Evolutionary conservation across 1,284 basidiomycete genomes (phyloP), one percentile per base, ranked within the genome.

Genomic region (Coriolopsis trogii): DNA sequence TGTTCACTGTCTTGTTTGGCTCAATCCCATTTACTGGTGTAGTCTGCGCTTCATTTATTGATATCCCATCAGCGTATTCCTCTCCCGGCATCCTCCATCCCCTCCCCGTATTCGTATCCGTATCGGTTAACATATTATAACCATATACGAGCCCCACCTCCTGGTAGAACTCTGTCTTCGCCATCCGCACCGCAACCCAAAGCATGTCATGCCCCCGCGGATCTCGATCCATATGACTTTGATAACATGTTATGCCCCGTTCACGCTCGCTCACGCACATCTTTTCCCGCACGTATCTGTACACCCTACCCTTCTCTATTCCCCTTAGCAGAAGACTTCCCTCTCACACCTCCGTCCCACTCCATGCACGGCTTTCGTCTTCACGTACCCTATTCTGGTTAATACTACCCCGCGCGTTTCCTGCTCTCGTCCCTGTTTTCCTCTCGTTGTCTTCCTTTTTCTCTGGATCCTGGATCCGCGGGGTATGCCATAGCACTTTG

Each of bases 11-110:
- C 57, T 55, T 59, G 57, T 51, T 55, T 59, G 53, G 46, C 47
- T 26, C 15, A 34, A 36, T 50, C 44, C 23, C 36, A 42, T 51
- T 41, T 44, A 33, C 44, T 46, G 56, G 56, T 55, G 53, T 58
- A 53, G 49, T 50, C 47, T 29, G 31, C 55, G 58, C 58, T 59
- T 56, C 54, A 59, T 59, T 52, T 56, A 59, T 55, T 44, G 44
- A 55, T 53, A 53, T 52, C 47, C 56, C 20, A 43, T 41, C 49
- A 51, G 47, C 44, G 34, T 46, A 29, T 37, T 36, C 37, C 33
- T 18, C 12, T 37, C 38, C 41, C 41, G 20, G 30, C 37, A 41
- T 36, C 53, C 31, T 31, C 24, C 33, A 31, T 24, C 30, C 41
- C 24, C 33, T 40, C 4, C 31, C 41, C n/a, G n/a, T n/a, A 41